phyloP scores from a whole-genome alignment of 2,329 filamentous ascomycete species.

The Pseudogymnoascus sp. region DNA sequence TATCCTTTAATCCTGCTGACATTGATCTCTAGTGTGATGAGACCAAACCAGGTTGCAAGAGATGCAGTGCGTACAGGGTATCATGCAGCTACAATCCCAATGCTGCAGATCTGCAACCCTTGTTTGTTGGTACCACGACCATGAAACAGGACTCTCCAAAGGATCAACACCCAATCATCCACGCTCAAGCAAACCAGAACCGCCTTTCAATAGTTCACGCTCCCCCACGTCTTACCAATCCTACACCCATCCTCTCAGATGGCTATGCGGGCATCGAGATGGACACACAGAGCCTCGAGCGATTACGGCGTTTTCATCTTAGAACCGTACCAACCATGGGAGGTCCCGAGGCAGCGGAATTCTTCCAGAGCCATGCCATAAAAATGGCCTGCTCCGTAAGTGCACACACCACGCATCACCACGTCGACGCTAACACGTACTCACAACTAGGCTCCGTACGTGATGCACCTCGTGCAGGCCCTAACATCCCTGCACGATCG shows the following conservation, averaged over 20 bases:
- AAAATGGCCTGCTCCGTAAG: conserved; percentile 34
- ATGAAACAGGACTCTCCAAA: conserved; percentile 5
- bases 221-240: not conserved
- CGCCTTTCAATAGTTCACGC: not conserved
- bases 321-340: conserved; percentile 36
- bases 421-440: conserved; percentile 15
- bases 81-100: conserved; percentile 37
- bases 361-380: conserved; percentile 31
- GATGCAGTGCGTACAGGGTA: conserved; percentile 39
- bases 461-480: conserved; percentile 46
- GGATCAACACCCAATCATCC: not conserved
- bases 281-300: conserved; percentile 23
- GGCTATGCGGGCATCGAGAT: conserved; percentile 11
- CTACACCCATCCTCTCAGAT: not conserved
- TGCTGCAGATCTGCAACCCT: conserved; percentile 27
- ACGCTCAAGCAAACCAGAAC: not conserved
- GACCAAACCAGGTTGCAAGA: conserved; percentile 37
- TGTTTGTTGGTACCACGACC: conserved; percentile 21
- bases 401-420: conserved; percentile 7
- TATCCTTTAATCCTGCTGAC: conserved; percentile 8
- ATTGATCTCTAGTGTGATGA: conserved; percentile 42
- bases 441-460: conserved; percentile 28
- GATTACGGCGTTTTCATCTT: conserved; percentile 35
- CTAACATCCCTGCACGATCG: conserved; percentile 46
- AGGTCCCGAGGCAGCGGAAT: conserved; percentile 21